Evolutionary conservation across 352 stramenopile species (phyloP), one percentile per base, ranked within the genome.

Genomic region (Globisporangium acanthophoron): DNA sequence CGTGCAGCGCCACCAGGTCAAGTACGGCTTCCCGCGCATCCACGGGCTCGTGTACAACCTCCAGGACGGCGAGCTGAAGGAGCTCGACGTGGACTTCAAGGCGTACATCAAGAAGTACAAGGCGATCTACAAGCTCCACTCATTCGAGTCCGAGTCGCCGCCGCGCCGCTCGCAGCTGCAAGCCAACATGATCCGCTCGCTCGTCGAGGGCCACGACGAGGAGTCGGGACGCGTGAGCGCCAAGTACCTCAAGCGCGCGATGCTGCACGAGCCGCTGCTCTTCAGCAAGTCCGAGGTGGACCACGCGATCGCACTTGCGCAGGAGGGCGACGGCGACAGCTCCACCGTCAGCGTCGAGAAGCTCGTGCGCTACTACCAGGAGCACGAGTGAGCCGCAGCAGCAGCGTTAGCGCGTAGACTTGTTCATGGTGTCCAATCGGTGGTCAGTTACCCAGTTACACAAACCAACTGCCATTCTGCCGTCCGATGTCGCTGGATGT

Each of bases 11-110:
- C 79, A 92, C 67, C 83, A 94, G 58, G 76, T 81, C 61, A 93
- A 94, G 66, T 94, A 92, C 61, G 86, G 82, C 50, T 94, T 96
- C 69, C 86, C 86, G 45, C 86, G 86, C 48, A 94, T 96, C 61
- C 86, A 96, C 61, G 87, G 86, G 0, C 74, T 96, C 15, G 86
- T 96, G 45, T 96, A 94, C 72, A 77, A 92, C 69, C 69, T 93
- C 24, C 73, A 89, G 45, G 71, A 83, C 61, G 87, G 87, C 31
- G 59, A 92, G 43, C 69, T 96, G 31, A 92, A 96, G 62, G 80
- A 91, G 59, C 77, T 94, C 44, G 75, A 94, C 58, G 75, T 92
- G n/a, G 81, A 92, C 66, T 94, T 91, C 59, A 56, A 90, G 53
- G 63, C 77, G 13, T 94, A 92, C 60, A 71, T 94, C 21, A 66